These are phyloP conservation scores for Avicennia marina DNA, from an alignment of 257 asterid genomes.

Conservation along the genomic window DNA sequence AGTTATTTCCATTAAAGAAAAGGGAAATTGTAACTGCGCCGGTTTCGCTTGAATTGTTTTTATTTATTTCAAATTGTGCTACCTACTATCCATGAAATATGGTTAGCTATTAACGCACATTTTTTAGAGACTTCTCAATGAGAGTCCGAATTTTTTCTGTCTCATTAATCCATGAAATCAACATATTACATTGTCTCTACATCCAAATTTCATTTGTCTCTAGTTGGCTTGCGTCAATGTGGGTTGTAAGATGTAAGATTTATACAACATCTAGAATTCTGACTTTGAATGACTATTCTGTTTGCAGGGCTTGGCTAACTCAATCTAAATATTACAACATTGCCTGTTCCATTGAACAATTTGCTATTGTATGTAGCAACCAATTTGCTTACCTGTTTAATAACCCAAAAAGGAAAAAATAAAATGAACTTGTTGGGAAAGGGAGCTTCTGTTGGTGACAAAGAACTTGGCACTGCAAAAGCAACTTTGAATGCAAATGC, in stretches of 20 bases:
- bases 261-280: slow-evolving; percentile 10
- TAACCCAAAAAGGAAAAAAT: not conserved
- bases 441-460: slow-evolving; percentile 47
- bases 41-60: no score
- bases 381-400: not conserved
- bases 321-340: slow-evolving; percentile 6
- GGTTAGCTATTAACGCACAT: no score
- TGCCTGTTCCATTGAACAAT: slow-evolving; percentile 8
- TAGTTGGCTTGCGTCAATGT: not conserved
- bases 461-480: slow-evolving; percentile 42
- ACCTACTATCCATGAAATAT: no score
- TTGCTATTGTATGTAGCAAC: slow-evolving; percentile 24
- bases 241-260: not conserved
- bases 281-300: slow-evolving; percentile 2
- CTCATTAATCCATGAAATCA: no score
- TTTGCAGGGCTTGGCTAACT: slow-evolving; percentile 64
- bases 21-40: no score
- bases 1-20: no score
- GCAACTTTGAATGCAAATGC: slow-evolving; percentile 82
- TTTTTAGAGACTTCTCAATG: no score
- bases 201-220: not conserved
- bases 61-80: no score
- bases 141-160: no score
- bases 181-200: no score
- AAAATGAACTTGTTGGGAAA: slow-evolving; percentile 63